Percentiles rank a stretch among this genome's conserved stretches.
Conservation (phyloP, 805 yeast species). For the Crinitomyces ghanaensis region DNA sequence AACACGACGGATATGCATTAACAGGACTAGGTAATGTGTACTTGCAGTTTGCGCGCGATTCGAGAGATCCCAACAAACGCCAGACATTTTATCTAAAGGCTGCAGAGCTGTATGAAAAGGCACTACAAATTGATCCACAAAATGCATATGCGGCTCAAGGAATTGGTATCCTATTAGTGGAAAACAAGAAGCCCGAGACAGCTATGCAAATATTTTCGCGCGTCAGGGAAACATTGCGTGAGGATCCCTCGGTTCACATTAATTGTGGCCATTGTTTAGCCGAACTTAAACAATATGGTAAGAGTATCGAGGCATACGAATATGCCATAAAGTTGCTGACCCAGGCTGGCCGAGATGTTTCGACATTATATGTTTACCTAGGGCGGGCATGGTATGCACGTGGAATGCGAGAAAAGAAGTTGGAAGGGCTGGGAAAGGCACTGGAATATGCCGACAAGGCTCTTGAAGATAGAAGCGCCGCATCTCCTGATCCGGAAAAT, state of each 20-base stretch:
- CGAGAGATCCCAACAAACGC: constrained; percentile 49
- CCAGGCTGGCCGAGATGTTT: constrained; percentile 48
- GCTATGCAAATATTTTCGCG: constrained; percentile 84
- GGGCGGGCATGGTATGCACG: constrained; percentile 85
- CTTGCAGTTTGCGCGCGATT: constrained; percentile 65
- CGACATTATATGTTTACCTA: constrained; percentile 55
- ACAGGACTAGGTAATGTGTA: constrained; percentile 85
- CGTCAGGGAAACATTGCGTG: constrained; percentile 78
- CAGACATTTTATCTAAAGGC: constrained; percentile 76
- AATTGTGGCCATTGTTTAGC: constrained; percentile 81
- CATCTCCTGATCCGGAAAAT: constrained; percentile 29
- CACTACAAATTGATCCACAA: constrained; percentile 65
- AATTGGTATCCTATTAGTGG: constrained; percentile 84
- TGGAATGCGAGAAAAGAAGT: constrained; percentile 55
- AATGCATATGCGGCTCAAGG: constrained; percentile 98
- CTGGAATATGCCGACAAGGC: constrained; percentile 55
- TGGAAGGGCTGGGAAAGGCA: constrained; percentile 48
- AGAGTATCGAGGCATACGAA: constrained; percentile 81
- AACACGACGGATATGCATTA: constrained; percentile 80
- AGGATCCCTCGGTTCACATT: constrained; percentile 70
- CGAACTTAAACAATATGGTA: constrained; percentile 70
- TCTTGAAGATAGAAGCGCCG: constrained; percentile 24
- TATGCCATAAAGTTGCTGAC: constrained; percentile 59
- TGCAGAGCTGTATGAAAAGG: constrained; percentile 86
- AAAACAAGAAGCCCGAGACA: constrained; percentile 51